These are phyloP conservation scores for Ottelia alismoides DNA, from an alignment of 106 monocot genomes.

Conservation along the genomic window DNA sequence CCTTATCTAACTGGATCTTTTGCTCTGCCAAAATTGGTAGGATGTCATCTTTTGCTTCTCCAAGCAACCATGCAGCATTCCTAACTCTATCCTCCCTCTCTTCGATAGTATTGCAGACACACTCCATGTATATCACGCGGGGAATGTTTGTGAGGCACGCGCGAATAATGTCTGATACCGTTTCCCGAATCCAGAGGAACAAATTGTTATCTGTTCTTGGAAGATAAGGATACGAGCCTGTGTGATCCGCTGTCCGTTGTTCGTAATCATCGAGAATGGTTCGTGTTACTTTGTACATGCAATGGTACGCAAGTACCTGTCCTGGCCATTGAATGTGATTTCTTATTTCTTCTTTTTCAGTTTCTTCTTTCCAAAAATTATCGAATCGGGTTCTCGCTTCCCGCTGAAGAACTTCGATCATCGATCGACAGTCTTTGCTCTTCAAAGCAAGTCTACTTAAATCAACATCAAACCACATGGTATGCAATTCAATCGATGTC, in stretches of 20 bases:
- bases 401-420: too few species aligned
- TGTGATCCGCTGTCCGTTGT: not conserved
- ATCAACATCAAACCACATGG: not conserved
- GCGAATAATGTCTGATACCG: slow-evolving; percentile 2
- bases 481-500: not conserved
- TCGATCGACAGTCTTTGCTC: not conserved
- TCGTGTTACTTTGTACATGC: slow-evolving; percentile 4
- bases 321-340: slow-evolving; percentile 3
- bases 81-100: too few species aligned
- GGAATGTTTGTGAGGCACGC: too few species aligned
- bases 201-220: too few species aligned
- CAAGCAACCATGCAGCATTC: not conserved
- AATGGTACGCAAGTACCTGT: not conserved
- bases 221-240: too few species aligned
- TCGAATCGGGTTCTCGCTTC: not conserved
- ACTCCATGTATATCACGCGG: too few species aligned
- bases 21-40: too few species aligned
- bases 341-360: too few species aligned
- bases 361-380: not conserved
- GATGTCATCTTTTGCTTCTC: not conserved
- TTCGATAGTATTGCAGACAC: not conserved
- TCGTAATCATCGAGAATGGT: not conserved
- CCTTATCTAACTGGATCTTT: too few species aligned
- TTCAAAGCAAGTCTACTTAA: not conserved
- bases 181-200: not conserved